phyloP scores from a whole-genome alignment of 352 stramenopile genomes.

The Globisporangium cystogenes region DNA sequence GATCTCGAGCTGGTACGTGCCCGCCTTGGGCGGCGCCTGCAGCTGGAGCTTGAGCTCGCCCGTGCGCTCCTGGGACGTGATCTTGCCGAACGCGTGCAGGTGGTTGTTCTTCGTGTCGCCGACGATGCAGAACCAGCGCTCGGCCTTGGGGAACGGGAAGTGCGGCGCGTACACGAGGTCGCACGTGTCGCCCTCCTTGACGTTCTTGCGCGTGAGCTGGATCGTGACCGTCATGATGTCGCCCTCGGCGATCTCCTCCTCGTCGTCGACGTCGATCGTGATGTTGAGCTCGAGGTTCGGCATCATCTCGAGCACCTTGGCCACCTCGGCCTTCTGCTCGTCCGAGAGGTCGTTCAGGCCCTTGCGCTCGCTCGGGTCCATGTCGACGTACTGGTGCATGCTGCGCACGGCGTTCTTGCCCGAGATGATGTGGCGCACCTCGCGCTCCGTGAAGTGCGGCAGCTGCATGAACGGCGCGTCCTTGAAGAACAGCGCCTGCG shows the following conservation, averaged over 20 bases:
- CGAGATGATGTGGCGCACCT: conserved; percentile 90
- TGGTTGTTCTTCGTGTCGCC: conserved; percentile 92
- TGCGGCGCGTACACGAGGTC: conserved; percentile 94
- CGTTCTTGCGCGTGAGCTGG: conserved; percentile 95
- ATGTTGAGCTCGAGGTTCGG: conserved; percentile 92
- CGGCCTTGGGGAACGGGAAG: conserved; percentile 94
- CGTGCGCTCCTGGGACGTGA: conserved; percentile 87
- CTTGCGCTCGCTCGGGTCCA: conserved; percentile 91
- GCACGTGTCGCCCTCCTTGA: conserved; percentile 92
- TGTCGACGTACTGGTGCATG: conserved; percentile 93
- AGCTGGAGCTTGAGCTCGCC: conserved; percentile 94
- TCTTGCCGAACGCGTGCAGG: conserved; percentile 95
- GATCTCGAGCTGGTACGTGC: conserved; percentile 96
- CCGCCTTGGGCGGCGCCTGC: conserved; percentile 91
- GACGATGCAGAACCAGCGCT: conserved; percentile 97
- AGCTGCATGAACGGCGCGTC: conserved; percentile 90
- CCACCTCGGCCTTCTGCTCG: conserved; percentile 91
- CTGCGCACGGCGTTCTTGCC: conserved; percentile 90
- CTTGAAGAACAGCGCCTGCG: conserved; percentile 95
- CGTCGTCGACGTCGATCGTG: conserved; percentile 87
- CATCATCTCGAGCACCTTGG: conserved; percentile 91
- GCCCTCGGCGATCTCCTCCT: conserved; percentile 96
- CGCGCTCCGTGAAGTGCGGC: conserved; percentile 83
- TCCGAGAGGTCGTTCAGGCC: conserved; percentile 89
- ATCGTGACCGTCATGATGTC: conserved; percentile 98